Evolutionary conservation across 129 eudicot genomes (phyloP).

Genomic region (Escallonia herrerae): DNA sequence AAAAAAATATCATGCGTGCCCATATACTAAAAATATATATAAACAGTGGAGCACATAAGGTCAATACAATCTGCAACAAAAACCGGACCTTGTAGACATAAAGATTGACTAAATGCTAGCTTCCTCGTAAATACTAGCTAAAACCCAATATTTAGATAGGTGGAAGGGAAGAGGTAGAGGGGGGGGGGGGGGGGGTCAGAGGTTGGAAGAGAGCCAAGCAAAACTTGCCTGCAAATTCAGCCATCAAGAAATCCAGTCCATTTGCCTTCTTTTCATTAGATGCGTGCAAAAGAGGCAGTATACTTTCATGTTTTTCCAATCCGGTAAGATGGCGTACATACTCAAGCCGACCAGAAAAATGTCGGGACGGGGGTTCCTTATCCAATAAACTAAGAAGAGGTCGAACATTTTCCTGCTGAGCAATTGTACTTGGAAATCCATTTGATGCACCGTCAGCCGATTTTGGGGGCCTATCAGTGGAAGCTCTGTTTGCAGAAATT

Average conservation of each 20-base stretch:
- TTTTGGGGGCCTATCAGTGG: conserved; percentile 62
- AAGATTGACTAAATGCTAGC: too few species aligned
- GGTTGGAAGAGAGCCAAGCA: too few species aligned
- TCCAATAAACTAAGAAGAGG: conserved; percentile 96
- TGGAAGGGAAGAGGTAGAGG: too few species aligned
- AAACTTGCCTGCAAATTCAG: conserved; percentile 79
- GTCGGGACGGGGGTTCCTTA: conserved; percentile 94
- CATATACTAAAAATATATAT: conserved; percentile 1
- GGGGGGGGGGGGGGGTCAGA: not conserved
- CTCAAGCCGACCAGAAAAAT: conserved; percentile 87
- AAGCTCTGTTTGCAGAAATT: conserved; percentile 41
- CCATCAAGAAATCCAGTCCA: conserved; percentile 87
- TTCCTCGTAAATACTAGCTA: too few species aligned
- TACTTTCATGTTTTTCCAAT: conserved; percentile 80
- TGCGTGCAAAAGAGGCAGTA: conserved; percentile 81
- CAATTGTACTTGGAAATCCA: conserved; percentile 47
- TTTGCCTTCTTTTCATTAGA: conserved; percentile 73
- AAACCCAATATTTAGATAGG: too few species aligned
- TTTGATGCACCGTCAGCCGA: conserved; percentile 42
- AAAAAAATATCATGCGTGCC: conserved; percentile 12
- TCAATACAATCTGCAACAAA: too few species aligned
- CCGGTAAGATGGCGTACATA: conserved; percentile 81
- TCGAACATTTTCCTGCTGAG: conserved; percentile 79
- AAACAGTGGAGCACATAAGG: not conserved
- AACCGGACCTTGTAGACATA: too few species aligned